Base-by-base conservation (phyloP, 2,329 filamentous ascomycete genomes). In the Hymenoscyphus infarciens region DNA sequence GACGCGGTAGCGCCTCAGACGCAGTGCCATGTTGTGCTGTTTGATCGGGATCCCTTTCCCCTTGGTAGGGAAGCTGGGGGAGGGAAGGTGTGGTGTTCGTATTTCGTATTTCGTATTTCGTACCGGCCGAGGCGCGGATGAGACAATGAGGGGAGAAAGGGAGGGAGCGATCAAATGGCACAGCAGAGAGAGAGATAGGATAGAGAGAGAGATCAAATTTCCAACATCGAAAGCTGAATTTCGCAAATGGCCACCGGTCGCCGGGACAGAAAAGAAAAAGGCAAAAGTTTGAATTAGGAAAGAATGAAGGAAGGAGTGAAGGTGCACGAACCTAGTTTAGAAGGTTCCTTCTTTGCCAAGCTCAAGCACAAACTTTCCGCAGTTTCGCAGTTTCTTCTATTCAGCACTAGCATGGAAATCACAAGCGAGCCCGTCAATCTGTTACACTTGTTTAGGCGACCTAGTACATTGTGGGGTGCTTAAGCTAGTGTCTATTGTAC, bases 1-100 rank as follows among this genome's bases (percentile, higher is more conserved):
- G 62, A 86, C 78, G 63, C 87, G 82, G 71, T 87, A 87, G 72
- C 86, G 80, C 69, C 87, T 76, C 66, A 83, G 79, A 59, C 87
- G 83, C 63, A 83, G 74, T n/a, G n/a, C n/a, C 81, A 88, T 86
- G 69, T 70, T 69, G 66, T 31, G 35, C 38, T 33, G 27, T 35
- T 19, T 22, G 10, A 19, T 52, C 45, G 19, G 19, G 19, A 52
- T 22, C 19, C 45, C 19, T 22, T 52, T 52, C 19, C 42, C 45
- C 45, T 25, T 22, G 45, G 11, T 52, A n/a, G 19, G 45, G 10
- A 22, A 33, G 29, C 19, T 27, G 15, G 19, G 22, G 15, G 22
- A 25, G 16, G 19, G 55, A 6, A 22, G 29, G 19, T 15, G 19
- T 27, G 4, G 25, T 27, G 25, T 27, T 56, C 53, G 19, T 35